Base-by-base conservation (phyloP, 2,329 filamentous ascomycete genomes). In the Parasarocladium wereldwijsianum region DNA sequence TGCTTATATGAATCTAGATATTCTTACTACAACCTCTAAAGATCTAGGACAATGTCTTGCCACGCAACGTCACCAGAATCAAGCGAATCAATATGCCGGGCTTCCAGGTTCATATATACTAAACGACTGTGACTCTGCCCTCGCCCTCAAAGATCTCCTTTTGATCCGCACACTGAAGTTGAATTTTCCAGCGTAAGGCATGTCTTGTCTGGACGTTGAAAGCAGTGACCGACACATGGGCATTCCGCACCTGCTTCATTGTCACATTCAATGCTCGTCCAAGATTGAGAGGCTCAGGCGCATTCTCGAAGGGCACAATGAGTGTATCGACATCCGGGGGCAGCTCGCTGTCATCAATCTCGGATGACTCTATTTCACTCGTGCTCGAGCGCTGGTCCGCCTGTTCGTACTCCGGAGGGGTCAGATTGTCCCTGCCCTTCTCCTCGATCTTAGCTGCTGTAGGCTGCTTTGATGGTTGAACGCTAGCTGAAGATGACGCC, bases 161-260 rank as follows among this genome's bases (percentile, higher is more conserved):
- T 16, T 28, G 12, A n/a, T 17, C 15, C 20, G 15, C 26, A 8
- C 11, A 8, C 16, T 18, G n/a, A 19, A 28, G n/a, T 12, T 5
- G 6, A 16, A 19, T 7, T 11, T 28, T 17, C 26, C 26, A 28
- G 8, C 26, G 12, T 4, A 28, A 8, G 8, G 15, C 8, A n/a
- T 28, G 26, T 13, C 10, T 16, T 10, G 18, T 28, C n/a, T 19
- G 26, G 12, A 28, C 13, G n/a, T 28, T 19, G 26, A 28, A 28
- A 6, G 26, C 20, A 8, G 8, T 28, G 17, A 28, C n/a, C n/a
- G n/a, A n/a, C n/a, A 28, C 16, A 6, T 18, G 12, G 15, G n/a
- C 19, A 17, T 19, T 6, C 18, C 17, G 13, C n/a, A 5, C n/a
- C 8, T 28, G 8, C n/a, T 16, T 13, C 6, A 28, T 8, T 15